Evolutionary conservation across 352 stramenopile species (phyloP), one percentile per base, ranked within the genome.

Genomic region (Hyaloperonospora brassicae): DNA sequence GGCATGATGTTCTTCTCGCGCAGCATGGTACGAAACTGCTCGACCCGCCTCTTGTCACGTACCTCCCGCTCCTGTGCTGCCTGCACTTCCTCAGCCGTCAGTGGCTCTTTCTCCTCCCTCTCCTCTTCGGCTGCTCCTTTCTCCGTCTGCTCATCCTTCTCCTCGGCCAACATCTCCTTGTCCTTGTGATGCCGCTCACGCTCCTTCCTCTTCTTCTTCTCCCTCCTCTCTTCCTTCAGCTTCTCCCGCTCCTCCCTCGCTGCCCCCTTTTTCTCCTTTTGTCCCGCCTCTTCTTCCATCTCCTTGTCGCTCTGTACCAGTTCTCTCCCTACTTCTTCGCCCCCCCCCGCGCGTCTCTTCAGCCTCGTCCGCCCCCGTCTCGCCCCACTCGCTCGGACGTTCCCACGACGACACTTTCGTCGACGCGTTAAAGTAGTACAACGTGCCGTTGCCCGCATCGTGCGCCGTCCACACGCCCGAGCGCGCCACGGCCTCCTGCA

Each of bases 1-100:
- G 82, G 82, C 78, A 93, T 89, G 52, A 93, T 87, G 49, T 82
- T 85, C 60, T 90, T 90, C 48, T 90, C 78, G 27, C 79, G 72
- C 47, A 93, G 57, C 82, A 93, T 85, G 24, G 72, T 58, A 7
- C 68, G 60, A 43, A 90, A 93, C 30, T 75, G 67, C 25, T 86
- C 71, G 8, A 68, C 76, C n/a, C 66, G 60, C 51, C 84, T 73
- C 12, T 63, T 50, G 22, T 89, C 66, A 36, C 69, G 68, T 2
- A 48, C 72, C 21, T 73, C 61, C 11, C 54, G 46, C 4, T 71
- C 64, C 9, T 72, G 30, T 36, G 55, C 40, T 12, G 55, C 58
- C 31, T 71, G 54, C 13, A 75, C 38, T 8, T 87, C 75, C 34
- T 77, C 63, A 0, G 52, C 46, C 5, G 70, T 73, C 40, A 68